phyloP scores from a whole-genome alignment of 164 flowering plant species.

The Stephania yunnanensis region DNA sequence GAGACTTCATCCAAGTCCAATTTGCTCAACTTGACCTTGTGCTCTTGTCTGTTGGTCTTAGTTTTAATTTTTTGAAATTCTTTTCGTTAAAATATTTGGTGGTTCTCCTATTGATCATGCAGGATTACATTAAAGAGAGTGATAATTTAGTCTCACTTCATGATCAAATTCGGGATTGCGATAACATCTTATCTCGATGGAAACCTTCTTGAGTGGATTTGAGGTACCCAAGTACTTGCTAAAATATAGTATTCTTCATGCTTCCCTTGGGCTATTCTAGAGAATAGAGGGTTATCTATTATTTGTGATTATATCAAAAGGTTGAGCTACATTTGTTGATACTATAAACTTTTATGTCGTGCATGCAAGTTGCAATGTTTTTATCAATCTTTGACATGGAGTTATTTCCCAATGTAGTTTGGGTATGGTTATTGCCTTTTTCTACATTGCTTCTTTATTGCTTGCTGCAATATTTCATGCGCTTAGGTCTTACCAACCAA shows the following conservation, averaged over 20 bases:
- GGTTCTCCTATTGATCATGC: slow-evolving; percentile 14
- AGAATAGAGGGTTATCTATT: background rate
- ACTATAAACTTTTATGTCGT: background rate
- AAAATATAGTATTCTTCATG: background rate
- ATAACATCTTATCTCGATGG: slow-evolving; percentile 89
- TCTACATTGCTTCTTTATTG: background rate
- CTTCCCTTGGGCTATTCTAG: background rate
- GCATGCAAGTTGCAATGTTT: background rate
- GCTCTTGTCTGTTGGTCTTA: background rate
- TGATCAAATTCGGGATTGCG: slow-evolving; percentile 96
- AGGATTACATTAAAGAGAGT: slow-evolving; percentile 97
- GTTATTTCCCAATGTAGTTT: background rate
- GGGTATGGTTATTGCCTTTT: background rate
- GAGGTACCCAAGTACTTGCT: slow-evolving; percentile 35
- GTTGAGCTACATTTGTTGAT: background rate
- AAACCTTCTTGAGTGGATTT: slow-evolving; percentile 91
- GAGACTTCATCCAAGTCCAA: background rate
- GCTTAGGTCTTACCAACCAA: no score
- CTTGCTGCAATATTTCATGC: no score
- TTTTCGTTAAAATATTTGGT: background rate
- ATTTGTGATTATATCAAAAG: background rate
- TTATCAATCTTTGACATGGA: background rate
- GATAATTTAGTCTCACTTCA: slow-evolving; percentile 92
- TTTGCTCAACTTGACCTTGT: background rate
- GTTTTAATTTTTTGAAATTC: background rate